Conservation (phyloP, 441 rosid species). For the Gossypium aridum region DNA sequence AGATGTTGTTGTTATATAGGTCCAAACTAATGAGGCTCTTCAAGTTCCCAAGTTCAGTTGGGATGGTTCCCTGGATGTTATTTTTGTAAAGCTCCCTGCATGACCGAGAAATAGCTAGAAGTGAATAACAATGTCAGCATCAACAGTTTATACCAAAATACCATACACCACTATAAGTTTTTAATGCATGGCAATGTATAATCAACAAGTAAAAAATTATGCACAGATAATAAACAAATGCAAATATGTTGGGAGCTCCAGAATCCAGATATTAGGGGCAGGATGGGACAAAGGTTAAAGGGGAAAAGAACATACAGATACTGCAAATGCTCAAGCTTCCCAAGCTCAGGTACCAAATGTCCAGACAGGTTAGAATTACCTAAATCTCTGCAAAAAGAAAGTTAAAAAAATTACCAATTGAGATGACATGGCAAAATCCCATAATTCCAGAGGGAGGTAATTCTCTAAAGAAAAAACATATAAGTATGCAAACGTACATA, state of each 20-base stretch:
- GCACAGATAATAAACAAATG: neutral
- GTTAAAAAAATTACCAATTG: neutral
- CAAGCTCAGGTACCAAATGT: slow-evolving; percentile 80
- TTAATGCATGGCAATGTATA: neutral
- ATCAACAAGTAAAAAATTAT: neutral
- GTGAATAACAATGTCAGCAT: neutral
- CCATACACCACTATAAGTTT: neutral
- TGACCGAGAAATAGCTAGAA: neutral
- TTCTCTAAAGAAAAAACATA: neutral
- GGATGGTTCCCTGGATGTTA: slow-evolving; percentile 78
- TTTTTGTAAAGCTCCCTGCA: slow-evolving; percentile 90
- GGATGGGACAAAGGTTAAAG: neutral
- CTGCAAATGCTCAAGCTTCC: slow-evolving; percentile 80
- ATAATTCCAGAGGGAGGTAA: neutral
- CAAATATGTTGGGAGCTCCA: neutral
- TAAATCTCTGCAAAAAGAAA: slow-evolving; percentile 60
- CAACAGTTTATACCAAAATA: neutral
- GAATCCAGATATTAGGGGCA: neutral
- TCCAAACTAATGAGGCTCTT: slow-evolving; percentile 91
- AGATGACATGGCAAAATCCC: neutral
- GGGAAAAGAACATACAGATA: slow-evolving; percentile 60
- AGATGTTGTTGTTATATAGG: slow-evolving; percentile 76
- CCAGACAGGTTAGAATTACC: slow-evolving; percentile 90
- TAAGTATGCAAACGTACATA: neutral
- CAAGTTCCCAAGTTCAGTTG: slow-evolving; percentile 71